These are phyloP conservation scores for Backusella psychrophila DNA, from an alignment of 192 early-diverging fungal species.

Conservation along the genomic window DNA sequence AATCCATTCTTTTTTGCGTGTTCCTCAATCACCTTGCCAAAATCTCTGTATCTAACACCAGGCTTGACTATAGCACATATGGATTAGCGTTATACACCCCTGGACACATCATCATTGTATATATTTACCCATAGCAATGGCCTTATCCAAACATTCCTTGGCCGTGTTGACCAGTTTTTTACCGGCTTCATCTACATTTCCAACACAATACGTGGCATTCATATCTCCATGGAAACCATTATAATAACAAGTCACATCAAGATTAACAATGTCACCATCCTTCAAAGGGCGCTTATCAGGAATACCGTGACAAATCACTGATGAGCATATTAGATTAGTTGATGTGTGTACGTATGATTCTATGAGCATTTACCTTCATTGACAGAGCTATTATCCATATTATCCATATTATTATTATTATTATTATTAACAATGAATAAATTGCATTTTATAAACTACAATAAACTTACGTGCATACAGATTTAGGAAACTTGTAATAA, in stretches of 20 bases:
- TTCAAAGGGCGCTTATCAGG: constrained; percentile 89
- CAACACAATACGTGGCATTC: constrained; percentile 91
- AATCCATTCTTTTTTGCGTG: constrained; percentile 81
- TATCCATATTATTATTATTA: too few relatives aligned
- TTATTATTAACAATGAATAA: too few relatives aligned
- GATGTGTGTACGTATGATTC: background rate
- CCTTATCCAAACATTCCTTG: constrained; percentile 84
- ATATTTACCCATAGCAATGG: constrained; percentile 81
- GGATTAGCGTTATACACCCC: background rate
- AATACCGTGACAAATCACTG: constrained; percentile 97
- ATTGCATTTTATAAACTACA: too few relatives aligned
- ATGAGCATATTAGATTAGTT: background rate
- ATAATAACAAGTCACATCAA: constrained; percentile 88
- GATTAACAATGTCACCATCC: constrained; percentile 96
- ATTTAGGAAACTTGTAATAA: constrained; percentile 96
- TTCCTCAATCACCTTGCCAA: constrained; percentile 88
- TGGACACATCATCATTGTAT: background rate
- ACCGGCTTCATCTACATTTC: constrained; percentile 77
- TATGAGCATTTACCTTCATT: constrained; percentile 31
- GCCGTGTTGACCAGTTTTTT: constrained; percentile 75
- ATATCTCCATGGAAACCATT: constrained; percentile 94
- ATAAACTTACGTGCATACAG: constrained; percentile 76
- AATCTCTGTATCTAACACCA: constrained; percentile 84
- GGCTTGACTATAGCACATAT: constrained; percentile 68
- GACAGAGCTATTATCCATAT: constrained; percentile 31